These are phyloP conservation scores for Saururus chinensis DNA, from an alignment of 164 flowering plant genomes.

Conservation along the genomic window DNA sequence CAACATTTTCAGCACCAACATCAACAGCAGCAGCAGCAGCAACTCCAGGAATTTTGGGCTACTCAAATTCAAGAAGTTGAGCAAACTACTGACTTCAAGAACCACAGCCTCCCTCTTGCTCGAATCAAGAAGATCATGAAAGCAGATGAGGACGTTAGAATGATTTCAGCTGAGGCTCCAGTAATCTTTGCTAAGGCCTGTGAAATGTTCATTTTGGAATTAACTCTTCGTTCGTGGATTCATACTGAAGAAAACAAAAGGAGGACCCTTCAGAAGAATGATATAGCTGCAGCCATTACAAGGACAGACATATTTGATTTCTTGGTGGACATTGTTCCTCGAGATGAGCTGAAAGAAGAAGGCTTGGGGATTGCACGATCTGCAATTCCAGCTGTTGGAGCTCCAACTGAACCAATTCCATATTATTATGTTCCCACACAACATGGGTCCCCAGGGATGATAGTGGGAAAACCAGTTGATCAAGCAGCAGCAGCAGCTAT, in stretches of 20 bases:
- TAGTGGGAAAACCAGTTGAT: slow-evolving; percentile 11
- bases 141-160: slow-evolving; percentile 17
- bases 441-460: slow-evolving; percentile 6
- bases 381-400: slow-evolving; percentile 11
- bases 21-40: slow-evolving; percentile 14
- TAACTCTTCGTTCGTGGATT: slow-evolving; percentile 13
- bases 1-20: slow-evolving; percentile 16
- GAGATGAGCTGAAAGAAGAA: slow-evolving; percentile 16
- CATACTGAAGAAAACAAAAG: slow-evolving; percentile 17
- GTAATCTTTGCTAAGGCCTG: slow-evolving; percentile 15
- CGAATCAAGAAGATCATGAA: slow-evolving; percentile 18
- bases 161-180: slow-evolving; percentile 17
- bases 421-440: slow-evolving; percentile 2
- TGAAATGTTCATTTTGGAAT: slow-evolving; percentile 15
- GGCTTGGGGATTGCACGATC: slow-evolving; percentile 11
- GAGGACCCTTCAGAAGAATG: slow-evolving; percentile 14
- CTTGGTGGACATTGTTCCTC: slow-evolving; percentile 15
- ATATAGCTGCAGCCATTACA: slow-evolving; percentile 16
- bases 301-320: slow-evolving; percentile 17
- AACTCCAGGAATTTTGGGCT: slow-evolving; percentile 14
- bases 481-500: slow-evolving; percentile 7
- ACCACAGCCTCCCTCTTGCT: slow-evolving; percentile 17
- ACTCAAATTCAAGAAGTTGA: slow-evolving; percentile 15
- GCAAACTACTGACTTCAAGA: slow-evolving; percentile 14
- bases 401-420: slow-evolving; percentile 10